Base-by-base conservation (phyloP, 495 filamentous ascomycete species). In the Pyronema omphalodes region DNA sequence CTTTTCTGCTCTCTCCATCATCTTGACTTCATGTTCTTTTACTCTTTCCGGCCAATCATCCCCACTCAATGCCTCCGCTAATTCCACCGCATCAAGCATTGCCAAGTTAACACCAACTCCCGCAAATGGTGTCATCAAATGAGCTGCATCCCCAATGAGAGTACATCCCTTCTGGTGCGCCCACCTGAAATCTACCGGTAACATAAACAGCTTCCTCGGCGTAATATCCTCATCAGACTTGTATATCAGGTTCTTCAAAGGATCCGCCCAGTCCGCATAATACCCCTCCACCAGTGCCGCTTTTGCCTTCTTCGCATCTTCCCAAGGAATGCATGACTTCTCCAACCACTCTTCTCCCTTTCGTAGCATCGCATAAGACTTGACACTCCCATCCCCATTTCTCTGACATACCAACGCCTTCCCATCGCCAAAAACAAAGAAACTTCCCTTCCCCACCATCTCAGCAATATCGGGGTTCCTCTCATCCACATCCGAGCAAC, bases 61-160 rank as follows among this genome's bases (percentile, higher is more conserved):
- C 62, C 55, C 7, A 57, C 63, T 23, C 37, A 60, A 2, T 0
- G 55, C 58, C 34, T 59, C 53, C 0, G 76, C 66, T 59, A 82
- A 68, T 46, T 76, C 62, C 67, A 78, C 58, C 4, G 79, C 73
- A 59, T 83, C 78, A 47, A 68, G 64, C 64, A 82, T 70, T 0
- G 74, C 77, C 2, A 74, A 57, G 52, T 82, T 80, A 14, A 80
- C 75, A 1, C 79, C 78, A 8, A 74, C 74, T 6, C 78, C 79
- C 0, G 72, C 74, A 57, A 75, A 78, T 0, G 77, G 77, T 2
- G 72, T 74, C 76, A 78, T 79, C 6, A 80, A 55, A 58, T 82
- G 76, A 5, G 78, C 79, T 4, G 79, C 75, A 63, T 81, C 78
- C 3, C 79, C 79, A 19, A 79, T 67, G 7, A 81, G 60, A 3